phyloP scores from a whole-genome alignment of 2,329 filamentous ascomycete genomes.

The Pseudocercospora ulei region DNA sequence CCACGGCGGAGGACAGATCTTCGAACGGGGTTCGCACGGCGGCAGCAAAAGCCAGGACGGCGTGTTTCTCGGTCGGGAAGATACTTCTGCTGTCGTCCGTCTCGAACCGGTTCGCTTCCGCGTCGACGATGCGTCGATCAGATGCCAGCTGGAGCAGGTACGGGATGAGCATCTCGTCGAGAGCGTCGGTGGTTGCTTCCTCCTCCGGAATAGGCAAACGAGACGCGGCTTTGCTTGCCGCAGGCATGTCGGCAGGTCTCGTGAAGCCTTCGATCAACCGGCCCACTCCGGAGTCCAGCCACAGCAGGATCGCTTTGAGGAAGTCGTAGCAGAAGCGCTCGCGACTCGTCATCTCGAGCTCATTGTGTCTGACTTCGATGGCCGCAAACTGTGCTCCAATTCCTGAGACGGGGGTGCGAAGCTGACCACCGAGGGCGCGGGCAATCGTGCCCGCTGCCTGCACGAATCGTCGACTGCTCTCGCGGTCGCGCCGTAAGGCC shows the following conservation, averaged over 20 bases:
- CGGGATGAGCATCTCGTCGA: constrained; percentile 50
- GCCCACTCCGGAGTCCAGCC: constrained; percentile 51
- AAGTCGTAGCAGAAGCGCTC: constrained; percentile 57
- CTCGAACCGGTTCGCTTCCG: constrained; percentile 52
- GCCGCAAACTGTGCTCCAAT: constrained; percentile 24
- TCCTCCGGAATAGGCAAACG: constrained; percentile 44
- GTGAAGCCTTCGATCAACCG: constrained; percentile 51
- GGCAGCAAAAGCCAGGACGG: constrained; percentile 49
- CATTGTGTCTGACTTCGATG: constrained; percentile 37
- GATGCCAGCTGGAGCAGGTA: constrained; percentile 49
- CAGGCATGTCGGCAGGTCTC: constrained; percentile 35
- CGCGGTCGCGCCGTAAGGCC: constrained; percentile 48
- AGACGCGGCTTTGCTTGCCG: constrained; percentile 32
- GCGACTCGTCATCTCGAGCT: constrained; percentile 32
- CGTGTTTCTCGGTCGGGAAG: constrained; percentile 46
- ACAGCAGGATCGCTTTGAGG: constrained; percentile 53
- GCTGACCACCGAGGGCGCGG: constrained; percentile 46
- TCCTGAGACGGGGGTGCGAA: constrained; percentile 34
- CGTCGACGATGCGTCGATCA: constrained; percentile 45
- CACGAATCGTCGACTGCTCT: constrained; percentile 50
- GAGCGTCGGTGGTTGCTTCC: constrained; percentile 44
- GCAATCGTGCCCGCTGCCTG: constrained; percentile 53
- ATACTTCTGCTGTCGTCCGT: constrained; percentile 46
- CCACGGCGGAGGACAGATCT: constrained; percentile 39
- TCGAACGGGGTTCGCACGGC: constrained; percentile 47